phyloP scores from a whole-genome alignment of 1,284 basidiomycete genomes.

The Phlebopus sp. region DNA sequence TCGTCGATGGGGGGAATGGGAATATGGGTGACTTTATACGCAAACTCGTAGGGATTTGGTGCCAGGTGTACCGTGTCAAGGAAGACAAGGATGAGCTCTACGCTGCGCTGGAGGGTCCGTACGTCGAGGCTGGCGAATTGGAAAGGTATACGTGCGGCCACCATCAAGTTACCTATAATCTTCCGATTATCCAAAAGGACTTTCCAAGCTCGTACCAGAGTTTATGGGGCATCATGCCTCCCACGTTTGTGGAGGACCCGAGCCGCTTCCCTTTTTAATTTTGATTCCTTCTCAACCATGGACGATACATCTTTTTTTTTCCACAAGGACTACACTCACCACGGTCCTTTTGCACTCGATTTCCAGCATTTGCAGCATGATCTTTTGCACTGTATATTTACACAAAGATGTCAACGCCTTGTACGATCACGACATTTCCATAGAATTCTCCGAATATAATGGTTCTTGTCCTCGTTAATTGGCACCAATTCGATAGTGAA shows the following conservation, averaged over 20 bases:
- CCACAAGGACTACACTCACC: neutral
- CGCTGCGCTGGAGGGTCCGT: constrained; percentile 15
- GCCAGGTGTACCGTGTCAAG: constrained; percentile 23
- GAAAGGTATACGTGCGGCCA: constrained; percentile 14
- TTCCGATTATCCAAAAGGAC: constrained; percentile 15
- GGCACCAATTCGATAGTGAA: no score
- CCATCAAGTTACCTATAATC: constrained; percentile 6
- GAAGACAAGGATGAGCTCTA: constrained; percentile 18
- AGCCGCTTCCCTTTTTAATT: constrained; percentile 4
- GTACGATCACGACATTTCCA: constrained; percentile 1
- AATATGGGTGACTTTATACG: constrained; percentile 26
- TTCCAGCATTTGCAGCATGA: neutral
- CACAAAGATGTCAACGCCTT: neutral
- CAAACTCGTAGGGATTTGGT: constrained; percentile 29
- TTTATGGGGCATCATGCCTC: constrained; percentile 27
- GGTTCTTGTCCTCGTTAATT: no score
- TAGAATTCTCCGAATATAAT: neutral
- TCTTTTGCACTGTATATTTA: constrained; percentile 3
- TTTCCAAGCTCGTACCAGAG: constrained; percentile 17
- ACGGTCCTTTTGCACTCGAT: constrained; percentile 1
- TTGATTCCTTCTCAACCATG: neutral
- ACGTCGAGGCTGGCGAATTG: constrained; percentile 25
- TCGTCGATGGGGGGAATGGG: constrained; percentile 26
- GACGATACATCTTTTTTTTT: neutral
- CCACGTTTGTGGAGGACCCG: constrained; percentile 10